These are phyloP conservation scores for Medicago truncatula DNA, from an alignment of 306 rosid genomes.

Conservation along the genomic window MtrunA17r5.0-ANR NC_053046.1:5224001-5224500, in stretches of 20 bases:
- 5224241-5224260: slow-evolving; percentile 87
- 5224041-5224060: slow-evolving; percentile 84
- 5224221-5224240: slow-evolving; percentile 59
- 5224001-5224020: slow-evolving; percentile 66
- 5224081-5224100: slow-evolving; percentile 70
- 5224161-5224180: slow-evolving; percentile 72
- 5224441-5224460: slow-evolving; percentile 72
- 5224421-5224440: slow-evolving; percentile 83
- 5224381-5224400: slow-evolving; percentile 67
- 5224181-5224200: slow-evolving; percentile 52
- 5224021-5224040: slow-evolving; percentile 65
- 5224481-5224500: slow-evolving; percentile 65
- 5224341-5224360: slow-evolving; percentile 70
- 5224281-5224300: slow-evolving; percentile 64
- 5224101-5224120: slow-evolving; percentile 55
- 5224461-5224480: slow-evolving; percentile 88
- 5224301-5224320: slow-evolving; percentile 47
- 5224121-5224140: slow-evolving; percentile 60
- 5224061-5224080: slow-evolving; percentile 62
- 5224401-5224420: slow-evolving; percentile 82
- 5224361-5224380: slow-evolving; percentile 69
- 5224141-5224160: slow-evolving; percentile 64
- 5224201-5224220: slow-evolving; percentile 58
- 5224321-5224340: slow-evolving; percentile 67
- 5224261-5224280: slow-evolving; percentile 72